Evolutionary conservation across 371 early-diverging fungal genomes (phyloP).

Genomic region (Syncephalastrum contaminatum): DNA sequence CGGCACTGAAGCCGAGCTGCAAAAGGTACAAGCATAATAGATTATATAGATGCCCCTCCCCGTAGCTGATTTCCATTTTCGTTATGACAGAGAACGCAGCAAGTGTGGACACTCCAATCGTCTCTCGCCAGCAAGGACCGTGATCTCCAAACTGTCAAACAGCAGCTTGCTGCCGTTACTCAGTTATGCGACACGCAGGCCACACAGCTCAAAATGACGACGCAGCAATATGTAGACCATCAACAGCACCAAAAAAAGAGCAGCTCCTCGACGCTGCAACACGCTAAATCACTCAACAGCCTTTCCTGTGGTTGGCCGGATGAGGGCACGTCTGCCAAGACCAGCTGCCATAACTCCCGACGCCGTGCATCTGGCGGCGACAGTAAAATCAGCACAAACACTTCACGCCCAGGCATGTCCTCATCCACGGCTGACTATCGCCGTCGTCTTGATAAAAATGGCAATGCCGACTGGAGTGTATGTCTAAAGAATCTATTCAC

Average conservation of each 20-base stretch:
- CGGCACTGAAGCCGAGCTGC: conserved; percentile 11
- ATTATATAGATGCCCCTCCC: no score
- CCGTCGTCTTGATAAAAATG: conserved; percentile 30
- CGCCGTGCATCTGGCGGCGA: conserved; percentile 9
- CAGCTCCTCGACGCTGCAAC: no score
- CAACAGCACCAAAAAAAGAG: conserved; percentile 6
- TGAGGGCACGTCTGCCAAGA: not conserved
- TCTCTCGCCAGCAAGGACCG: conserved; percentile 28
- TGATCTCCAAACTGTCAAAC: conserved; percentile 26
- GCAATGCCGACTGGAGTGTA: conserved; percentile 32
- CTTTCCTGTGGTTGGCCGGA: no score
- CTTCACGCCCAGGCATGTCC: no score
- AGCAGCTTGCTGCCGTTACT: conserved; percentile 13
- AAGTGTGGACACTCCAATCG: conserved; percentile 23
- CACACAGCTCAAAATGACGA: conserved; percentile 10
- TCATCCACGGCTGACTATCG: conserved; percentile 17
- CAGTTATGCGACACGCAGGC: conserved; percentile 24
- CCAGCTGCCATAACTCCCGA: conserved; percentile 1
- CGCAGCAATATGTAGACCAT: no score
- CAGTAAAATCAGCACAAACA: not conserved
- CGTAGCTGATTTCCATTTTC: not conserved
- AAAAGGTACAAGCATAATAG: conserved; percentile 12
- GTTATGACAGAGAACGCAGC: conserved; percentile 17
- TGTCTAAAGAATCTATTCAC: conserved; percentile 1
- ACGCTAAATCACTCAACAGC: no score